Conservation (phyloP, 441 rosid species). For the Metrosideros polymorpha region DNA sequence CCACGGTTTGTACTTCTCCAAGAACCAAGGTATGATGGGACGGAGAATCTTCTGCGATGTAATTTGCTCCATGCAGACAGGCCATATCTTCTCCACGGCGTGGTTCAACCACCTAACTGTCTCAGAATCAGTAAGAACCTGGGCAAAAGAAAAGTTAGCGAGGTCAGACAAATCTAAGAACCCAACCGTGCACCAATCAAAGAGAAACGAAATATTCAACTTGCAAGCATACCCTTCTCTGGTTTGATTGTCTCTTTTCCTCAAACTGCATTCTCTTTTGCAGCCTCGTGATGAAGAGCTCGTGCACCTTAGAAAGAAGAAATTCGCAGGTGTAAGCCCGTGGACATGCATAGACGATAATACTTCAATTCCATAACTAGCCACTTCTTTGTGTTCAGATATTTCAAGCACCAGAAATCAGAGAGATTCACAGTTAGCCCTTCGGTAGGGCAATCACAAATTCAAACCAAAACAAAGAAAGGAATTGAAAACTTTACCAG, state of each 20-base stretch:
- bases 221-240: neutral
- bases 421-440: neutral
- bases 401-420: neutral
- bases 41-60: constrained; percentile 82
- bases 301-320: constrained; percentile 1
- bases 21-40: constrained; percentile 94
- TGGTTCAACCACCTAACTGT: constrained; percentile 85
- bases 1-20: constrained; percentile 95
- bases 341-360: neutral
- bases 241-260: constrained; percentile 5
- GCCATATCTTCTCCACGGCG: constrained; percentile 86
- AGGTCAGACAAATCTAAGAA: neutral
- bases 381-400: neutral
- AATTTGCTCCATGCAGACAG: constrained; percentile 83
- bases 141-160: neutral
- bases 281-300: neutral
- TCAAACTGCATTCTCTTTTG: neutral
- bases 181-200: neutral
- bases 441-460: neutral
- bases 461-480: neutral
- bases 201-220: neutral
- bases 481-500: constrained; percentile 28
- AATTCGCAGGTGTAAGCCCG: neutral
- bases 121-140: constrained; percentile 84
- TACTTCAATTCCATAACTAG: neutral